Conservation (phyloP, 352 stramenopile species). For the Blastocystis sp. region DNA sequence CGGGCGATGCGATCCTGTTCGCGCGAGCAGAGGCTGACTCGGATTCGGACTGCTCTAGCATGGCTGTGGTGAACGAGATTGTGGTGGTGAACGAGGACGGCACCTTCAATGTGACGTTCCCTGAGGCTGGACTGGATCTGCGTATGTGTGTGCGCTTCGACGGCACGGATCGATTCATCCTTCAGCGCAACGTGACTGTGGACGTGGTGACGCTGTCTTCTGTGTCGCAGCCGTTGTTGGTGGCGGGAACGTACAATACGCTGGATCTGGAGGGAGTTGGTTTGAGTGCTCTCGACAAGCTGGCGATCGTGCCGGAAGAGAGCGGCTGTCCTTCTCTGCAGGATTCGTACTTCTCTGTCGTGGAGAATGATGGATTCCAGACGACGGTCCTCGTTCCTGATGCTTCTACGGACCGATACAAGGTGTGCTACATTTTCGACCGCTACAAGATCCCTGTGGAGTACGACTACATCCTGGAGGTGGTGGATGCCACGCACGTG, state of each 20-base stretch:
- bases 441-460: neutral
- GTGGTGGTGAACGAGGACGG: slow-evolving; percentile 11
- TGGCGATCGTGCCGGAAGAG: neutral
- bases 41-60: slow-evolving; percentile 24
- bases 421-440: slow-evolving; percentile 32
- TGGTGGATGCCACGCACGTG: slow-evolving; percentile 1
- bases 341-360: neutral
- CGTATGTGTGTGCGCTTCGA: slow-evolving; percentile 21
- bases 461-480: slow-evolving; percentile 23
- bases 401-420: slow-evolving; percentile 1
- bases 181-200: slow-evolving; percentile 50
- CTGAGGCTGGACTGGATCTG: neutral
- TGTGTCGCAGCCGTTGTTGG: neutral
- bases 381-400: neutral
- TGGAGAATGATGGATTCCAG: neutral
- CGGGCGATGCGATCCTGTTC: slow-evolving; percentile 13
- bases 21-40: neutral
- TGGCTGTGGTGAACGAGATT: neutral
- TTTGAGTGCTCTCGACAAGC: neutral
- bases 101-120: slow-evolving; percentile 43
- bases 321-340: neutral
- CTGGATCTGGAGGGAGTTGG: slow-evolving; percentile 42
- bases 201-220: slow-evolving; percentile 21
- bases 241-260: slow-evolving; percentile 11
- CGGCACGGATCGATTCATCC: neutral